Conservation (phyloP, 352 stramenopile species). For the Phytophthora tubulina region DNA sequence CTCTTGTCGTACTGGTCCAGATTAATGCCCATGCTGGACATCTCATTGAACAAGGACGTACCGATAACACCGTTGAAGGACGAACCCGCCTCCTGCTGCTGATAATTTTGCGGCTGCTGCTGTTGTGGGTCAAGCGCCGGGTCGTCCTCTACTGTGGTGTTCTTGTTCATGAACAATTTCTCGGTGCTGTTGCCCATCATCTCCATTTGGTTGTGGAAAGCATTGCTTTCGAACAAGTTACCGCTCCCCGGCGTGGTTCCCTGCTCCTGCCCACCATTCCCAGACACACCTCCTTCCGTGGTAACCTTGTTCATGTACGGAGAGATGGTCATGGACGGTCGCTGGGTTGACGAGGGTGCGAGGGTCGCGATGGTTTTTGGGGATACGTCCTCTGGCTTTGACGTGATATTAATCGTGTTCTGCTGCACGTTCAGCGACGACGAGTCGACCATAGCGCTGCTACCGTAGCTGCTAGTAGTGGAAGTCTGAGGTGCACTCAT, state of each 20-base stretch:
- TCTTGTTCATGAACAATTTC: constrained; percentile 54
- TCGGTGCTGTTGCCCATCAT: constrained; percentile 48
- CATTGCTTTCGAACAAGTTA: constrained; percentile 80
- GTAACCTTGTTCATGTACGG: constrained; percentile 81
- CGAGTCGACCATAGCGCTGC: constrained; percentile 26
- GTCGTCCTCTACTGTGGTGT: constrained; percentile 39
- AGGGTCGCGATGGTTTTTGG: constrained; percentile 51
- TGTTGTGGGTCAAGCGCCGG: constrained; percentile 38
- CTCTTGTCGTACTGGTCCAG: constrained; percentile 68
- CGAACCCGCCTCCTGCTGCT: constrained; percentile 28
- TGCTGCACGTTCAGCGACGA: constrained; percentile 45
- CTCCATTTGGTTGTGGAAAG: constrained; percentile 79
- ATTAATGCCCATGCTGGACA: constrained; percentile 82
- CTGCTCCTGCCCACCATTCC: constrained; percentile 33
- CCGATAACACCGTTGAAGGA: constrained; percentile 48
- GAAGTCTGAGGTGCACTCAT: constrained; percentile 35
- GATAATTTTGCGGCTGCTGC: constrained; percentile 30
- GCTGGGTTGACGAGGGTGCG: constrained; percentile 47
- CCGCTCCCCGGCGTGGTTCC: constrained; percentile 27
- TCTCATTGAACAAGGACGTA: constrained; percentile 71
- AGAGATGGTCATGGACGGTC: constrained; percentile 71
- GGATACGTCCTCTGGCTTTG: constrained; percentile 46
- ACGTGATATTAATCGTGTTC: constrained; percentile 52
- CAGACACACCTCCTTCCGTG: constrained; percentile 26
- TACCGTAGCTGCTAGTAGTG: constrained; percentile 37